These are phyloP conservation scores for Cynanchum wilfordii DNA, from an alignment of 257 asterid genomes.

Conservation along the genomic window DNA sequence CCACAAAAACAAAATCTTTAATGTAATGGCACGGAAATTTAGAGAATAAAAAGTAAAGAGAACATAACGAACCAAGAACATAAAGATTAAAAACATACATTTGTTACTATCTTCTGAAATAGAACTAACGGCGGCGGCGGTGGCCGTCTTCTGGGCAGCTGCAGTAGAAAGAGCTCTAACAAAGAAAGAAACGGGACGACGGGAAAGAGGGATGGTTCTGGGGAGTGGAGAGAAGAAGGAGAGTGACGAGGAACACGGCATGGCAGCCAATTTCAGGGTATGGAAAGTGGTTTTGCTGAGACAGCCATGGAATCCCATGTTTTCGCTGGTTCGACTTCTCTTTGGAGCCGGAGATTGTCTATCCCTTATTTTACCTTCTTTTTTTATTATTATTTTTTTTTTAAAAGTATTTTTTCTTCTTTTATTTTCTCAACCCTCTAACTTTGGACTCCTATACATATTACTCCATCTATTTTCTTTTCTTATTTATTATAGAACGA, in stretches of 20 bases:
- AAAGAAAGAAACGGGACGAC: slow-evolving; percentile 29
- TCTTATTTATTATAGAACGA: too few relatives aligned
- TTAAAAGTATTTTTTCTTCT: too few relatives aligned
- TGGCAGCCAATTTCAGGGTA: slow-evolving; percentile 34
- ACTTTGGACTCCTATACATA: too few relatives aligned
- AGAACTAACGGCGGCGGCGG: slow-evolving; percentile 20
- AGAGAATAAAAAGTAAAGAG: neutral
- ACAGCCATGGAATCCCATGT: slow-evolving; percentile 47
- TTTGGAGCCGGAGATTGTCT: neutral
- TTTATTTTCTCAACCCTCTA: neutral
- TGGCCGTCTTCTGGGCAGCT: slow-evolving; percentile 28
- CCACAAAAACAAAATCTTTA: slow-evolving; percentile 14
- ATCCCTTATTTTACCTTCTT: too few relatives aligned
- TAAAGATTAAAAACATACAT: slow-evolving; percentile 19
- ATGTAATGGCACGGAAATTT: neutral
- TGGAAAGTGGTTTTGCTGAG: slow-evolving; percentile 22
- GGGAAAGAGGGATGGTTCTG: slow-evolving; percentile 21
- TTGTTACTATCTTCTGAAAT: slow-evolving; percentile 30
- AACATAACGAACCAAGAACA: neutral
- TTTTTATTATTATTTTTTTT: too few relatives aligned
- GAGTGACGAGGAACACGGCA: slow-evolving; percentile 24
- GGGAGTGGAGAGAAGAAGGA: slow-evolving; percentile 32
- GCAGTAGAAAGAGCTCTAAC: slow-evolving; percentile 49
- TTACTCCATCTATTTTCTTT: too few relatives aligned
- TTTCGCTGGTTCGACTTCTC: neutral